These are phyloP conservation scores for Scleroderma citrinum DNA, from an alignment of 768 basidiomycete genomes.

Conservation along the genomic window DNA sequence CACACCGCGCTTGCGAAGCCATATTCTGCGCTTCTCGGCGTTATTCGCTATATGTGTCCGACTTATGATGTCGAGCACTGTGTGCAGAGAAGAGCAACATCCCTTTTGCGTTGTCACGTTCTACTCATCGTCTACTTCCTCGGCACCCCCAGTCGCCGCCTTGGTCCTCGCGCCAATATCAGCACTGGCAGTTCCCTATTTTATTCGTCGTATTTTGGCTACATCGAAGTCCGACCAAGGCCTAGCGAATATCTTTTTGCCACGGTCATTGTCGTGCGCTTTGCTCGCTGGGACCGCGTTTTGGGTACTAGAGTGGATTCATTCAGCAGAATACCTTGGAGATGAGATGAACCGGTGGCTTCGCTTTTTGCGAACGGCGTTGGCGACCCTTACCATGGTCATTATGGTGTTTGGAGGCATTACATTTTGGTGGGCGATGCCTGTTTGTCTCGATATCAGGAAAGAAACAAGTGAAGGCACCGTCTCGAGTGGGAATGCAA, in stretches of 20 bases:
- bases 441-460: constrained; percentile 68
- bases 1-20: constrained; percentile 58
- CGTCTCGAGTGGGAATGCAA: too few relatives aligned
- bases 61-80: constrained; percentile 74
- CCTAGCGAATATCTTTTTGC: constrained; percentile 58
- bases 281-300: constrained; percentile 55
- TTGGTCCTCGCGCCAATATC: constrained; percentile 52
- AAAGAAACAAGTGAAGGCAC: constrained; percentile 21
- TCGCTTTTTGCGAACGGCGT: constrained; percentile 49
- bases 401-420: constrained; percentile 49
- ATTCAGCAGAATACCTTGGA: constrained; percentile 46
- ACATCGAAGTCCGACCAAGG: constrained; percentile 74
- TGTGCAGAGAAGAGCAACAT: constrained; percentile 93
- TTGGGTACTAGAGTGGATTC: constrained; percentile 83
- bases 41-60: constrained; percentile 66
- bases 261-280: constrained; percentile 49
- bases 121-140: constrained; percentile 66
- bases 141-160: constrained; percentile 56
- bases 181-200: constrained; percentile 51
- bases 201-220: constrained; percentile 49
- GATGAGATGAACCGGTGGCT: constrained; percentile 38
- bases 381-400: constrained; percentile 53
- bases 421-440: constrained; percentile 64
- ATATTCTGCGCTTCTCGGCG: constrained; percentile 68
- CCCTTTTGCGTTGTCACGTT: constrained; percentile 88